A percentile compares a stretch with the other conserved stretches of the same genome.
Evolutionary conservation across 2,329 filamentous ascomycete genomes (phyloP).

Genomic region (Sclerotinia trifoliorum): DNA sequence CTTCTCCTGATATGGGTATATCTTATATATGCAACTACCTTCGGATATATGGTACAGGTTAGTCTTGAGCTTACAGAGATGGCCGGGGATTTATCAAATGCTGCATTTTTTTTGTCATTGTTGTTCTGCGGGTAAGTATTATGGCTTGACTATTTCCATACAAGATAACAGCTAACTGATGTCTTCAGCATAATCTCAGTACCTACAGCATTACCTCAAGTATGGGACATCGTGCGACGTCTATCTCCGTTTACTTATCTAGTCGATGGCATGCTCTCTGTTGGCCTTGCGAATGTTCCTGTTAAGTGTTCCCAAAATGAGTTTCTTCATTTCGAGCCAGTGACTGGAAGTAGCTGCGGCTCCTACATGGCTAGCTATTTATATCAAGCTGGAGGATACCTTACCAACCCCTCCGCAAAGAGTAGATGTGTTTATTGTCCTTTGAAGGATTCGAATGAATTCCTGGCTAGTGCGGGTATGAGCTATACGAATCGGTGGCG

Average conservation of each 20-base stretch:
- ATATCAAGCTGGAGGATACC: slow-evolving; percentile 44
- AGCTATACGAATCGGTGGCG: slow-evolving; percentile 65
- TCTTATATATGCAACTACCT: slow-evolving; percentile 78
- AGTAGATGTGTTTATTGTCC: slow-evolving; percentile 59
- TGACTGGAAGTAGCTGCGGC: slow-evolving; percentile 54
- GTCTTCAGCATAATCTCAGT: slow-evolving; percentile 63
- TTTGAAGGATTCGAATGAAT: slow-evolving; percentile 57
- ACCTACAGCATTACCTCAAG: slow-evolving; percentile 62
- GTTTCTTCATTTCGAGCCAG: slow-evolving; percentile 45
- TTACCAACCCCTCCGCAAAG: slow-evolving; percentile 57
- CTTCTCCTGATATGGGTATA: slow-evolving; percentile 75
- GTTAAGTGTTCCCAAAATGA: slow-evolving; percentile 61
- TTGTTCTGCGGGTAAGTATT: slow-evolving; percentile 58
- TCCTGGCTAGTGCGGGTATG: slow-evolving; percentile 58
- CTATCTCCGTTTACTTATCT: slow-evolving; percentile 82
- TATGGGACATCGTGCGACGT: slow-evolving; percentile 85
- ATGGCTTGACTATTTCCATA: background rate
- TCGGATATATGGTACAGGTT: slow-evolving; percentile 74
- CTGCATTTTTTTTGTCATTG: slow-evolving; percentile 70
- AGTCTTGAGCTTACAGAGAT: slow-evolving; percentile 73
- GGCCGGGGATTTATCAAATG: slow-evolving; percentile 71
- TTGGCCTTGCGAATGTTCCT: slow-evolving; percentile 64
- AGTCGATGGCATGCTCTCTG: slow-evolving; percentile 68
- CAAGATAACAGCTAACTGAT: background rate
- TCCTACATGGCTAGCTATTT: slow-evolving; percentile 57